These are phyloP conservation scores for Gossypium rotundifolium DNA, from an alignment of 345 rosid genomes.

Conservation along the genomic window DNA sequence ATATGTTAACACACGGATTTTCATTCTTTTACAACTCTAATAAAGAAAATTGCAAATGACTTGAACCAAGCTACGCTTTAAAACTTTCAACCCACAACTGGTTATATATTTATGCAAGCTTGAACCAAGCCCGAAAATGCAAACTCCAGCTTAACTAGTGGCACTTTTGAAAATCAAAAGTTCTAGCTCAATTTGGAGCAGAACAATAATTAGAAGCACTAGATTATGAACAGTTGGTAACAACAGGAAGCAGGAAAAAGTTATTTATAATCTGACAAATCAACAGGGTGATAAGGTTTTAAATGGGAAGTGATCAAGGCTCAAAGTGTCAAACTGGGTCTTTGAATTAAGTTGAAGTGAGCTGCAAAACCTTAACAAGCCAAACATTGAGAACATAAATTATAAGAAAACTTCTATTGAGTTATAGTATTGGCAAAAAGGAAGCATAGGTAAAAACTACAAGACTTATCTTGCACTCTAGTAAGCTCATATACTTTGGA, in stretches of 20 bases:
- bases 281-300: neutral
- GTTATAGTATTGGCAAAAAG: neutral
- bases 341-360: neutral
- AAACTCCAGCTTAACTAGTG: neutral
- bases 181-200: neutral
- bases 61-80: neutral
- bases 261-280: neutral
- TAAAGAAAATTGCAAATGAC: neutral
- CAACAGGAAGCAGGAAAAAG: neutral
- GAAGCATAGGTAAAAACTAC: neutral
- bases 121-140: neutral
- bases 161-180: neutral
- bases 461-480: neutral
- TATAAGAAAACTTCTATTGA: conserved; percentile 19
- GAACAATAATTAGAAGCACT: too few relatives aligned
- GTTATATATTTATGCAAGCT: neutral
- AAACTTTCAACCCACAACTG: neutral
- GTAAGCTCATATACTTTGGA: neutral
- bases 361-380: neutral
- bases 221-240: neutral
- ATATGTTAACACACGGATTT: neutral
- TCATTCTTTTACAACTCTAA: neutral
- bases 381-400: neutral
- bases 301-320: neutral
- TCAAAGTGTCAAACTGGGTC: neutral